These are phyloP conservation scores for Neckera pumila DNA, from an alignment of 225 moss, liverwort and hornwort genomes.

Conservation along the genomic window DNA sequence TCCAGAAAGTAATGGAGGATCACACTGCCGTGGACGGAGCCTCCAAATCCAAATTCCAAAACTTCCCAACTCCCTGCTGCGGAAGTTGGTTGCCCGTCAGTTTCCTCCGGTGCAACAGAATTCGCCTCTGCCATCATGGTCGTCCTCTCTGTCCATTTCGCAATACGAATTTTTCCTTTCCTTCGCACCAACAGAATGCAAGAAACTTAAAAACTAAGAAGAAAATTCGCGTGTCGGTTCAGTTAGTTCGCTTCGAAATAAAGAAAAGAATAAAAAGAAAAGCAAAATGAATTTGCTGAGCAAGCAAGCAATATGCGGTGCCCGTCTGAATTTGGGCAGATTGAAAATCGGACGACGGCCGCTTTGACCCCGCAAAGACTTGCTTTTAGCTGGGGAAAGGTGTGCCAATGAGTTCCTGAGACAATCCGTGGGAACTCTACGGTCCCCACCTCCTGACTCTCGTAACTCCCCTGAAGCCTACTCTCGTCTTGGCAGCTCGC, in stretches of 20 bases:
- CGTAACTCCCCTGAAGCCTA: background rate
- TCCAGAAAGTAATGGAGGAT: no score
- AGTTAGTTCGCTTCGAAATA: background rate
- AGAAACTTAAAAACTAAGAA: background rate
- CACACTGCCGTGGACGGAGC: background rate
- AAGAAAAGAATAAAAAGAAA: background rate
- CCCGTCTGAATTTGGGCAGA: background rate
- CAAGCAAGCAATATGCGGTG: background rate
- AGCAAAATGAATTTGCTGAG: background rate
- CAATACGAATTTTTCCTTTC: background rate
- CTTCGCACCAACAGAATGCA: background rate
- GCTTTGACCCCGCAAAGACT: background rate
- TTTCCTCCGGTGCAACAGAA: background rate
- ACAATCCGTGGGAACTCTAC: background rate
- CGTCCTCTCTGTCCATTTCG: background rate
- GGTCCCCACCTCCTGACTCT: background rate
- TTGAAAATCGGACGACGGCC: background rate
- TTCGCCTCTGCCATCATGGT: background rate
- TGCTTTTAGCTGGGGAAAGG: background rate
- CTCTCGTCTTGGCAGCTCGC: background rate
- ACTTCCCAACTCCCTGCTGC: background rate
- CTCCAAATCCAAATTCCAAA: background rate
- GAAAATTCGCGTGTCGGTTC: background rate
- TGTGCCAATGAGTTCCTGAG: background rate
- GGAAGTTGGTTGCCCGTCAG: background rate